Percentiles rank a stretch among this genome's conserved stretches.
These are phyloP conservation scores for Phlebiopsis flavidoalba DNA, from an alignment of 768 basidiomycete genomes.

Conservation along the genomic window DNA sequence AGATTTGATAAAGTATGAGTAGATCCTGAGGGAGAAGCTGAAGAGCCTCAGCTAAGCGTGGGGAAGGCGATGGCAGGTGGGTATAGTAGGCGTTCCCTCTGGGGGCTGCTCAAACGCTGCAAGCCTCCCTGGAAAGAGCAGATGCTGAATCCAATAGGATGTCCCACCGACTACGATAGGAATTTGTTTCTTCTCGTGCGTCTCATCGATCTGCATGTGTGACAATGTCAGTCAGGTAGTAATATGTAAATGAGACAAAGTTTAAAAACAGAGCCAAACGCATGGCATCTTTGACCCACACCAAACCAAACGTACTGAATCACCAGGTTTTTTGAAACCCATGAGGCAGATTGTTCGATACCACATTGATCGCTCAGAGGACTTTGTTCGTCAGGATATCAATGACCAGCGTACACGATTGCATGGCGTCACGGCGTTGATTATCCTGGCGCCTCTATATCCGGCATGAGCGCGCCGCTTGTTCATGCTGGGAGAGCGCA, in stretches of 20 bases:
- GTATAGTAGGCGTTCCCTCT: background rate
- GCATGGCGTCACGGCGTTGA: constrained; percentile 99
- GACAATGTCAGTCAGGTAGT: background rate
- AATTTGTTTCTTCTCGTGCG: constrained; percentile 54
- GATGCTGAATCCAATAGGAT: constrained; percentile 95
- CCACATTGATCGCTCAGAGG: constrained; percentile 67
- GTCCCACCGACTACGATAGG: constrained; percentile 96
- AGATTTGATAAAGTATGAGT: constrained; percentile 48
- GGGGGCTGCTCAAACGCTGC: constrained; percentile 20
- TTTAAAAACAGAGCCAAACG: constrained; percentile 56
- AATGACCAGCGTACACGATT: constrained; percentile 87
- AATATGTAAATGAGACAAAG: background rate
- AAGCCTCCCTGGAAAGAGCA: constrained; percentile 82
- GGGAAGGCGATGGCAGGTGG: background rate
- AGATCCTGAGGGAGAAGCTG: constrained; percentile 43
- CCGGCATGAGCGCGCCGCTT: constrained; percentile 16
- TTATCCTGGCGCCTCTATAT: constrained; percentile 66
- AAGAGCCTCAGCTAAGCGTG: constrained; percentile 26
- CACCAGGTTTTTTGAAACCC: constrained; percentile 80
- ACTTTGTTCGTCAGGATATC: constrained; percentile 95
- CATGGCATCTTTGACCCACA: constrained; percentile 82
- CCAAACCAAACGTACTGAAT: constrained; percentile 85
- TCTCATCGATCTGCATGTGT: constrained; percentile 64
- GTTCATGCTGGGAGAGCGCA: constrained; percentile 20
- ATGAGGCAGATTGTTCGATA: constrained; percentile 86